phyloP scores from a whole-genome alignment of 1,284 basidiomycete genomes.

The Ustilago shanxiensis region DNA sequence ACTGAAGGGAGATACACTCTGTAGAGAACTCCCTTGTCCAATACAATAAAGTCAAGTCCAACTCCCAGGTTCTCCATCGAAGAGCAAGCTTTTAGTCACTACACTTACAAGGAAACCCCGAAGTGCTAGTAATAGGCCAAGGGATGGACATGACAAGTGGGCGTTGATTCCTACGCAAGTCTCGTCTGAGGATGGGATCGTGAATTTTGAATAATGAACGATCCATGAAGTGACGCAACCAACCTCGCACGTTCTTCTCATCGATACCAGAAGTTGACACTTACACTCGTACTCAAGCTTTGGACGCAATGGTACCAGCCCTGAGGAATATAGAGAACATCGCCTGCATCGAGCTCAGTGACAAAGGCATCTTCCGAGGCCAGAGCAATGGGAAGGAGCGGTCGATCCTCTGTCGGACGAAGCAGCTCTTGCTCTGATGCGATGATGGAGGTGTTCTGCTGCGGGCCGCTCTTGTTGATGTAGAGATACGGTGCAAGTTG shows the following conservation, averaged over 20 bases:
- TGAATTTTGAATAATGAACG: no score
- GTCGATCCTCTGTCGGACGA: conserved; percentile 14
- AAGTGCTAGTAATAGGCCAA: no score
- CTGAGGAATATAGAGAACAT: conserved; percentile 52
- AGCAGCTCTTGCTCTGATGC: conserved; percentile 46
- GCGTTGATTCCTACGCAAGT: no score
- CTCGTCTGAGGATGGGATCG: no score
- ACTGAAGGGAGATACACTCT: no score
- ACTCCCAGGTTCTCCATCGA: no score
- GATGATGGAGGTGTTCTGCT: conserved; percentile 50
- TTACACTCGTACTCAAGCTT: conserved; percentile 49
- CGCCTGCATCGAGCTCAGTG: conserved; percentile 43
- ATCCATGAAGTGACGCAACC: no score
- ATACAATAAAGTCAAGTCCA: no score
- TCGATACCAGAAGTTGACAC: conserved; percentile 57
- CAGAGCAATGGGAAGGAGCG: conserved; percentile 36
- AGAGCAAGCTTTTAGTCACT: no score
- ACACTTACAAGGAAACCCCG: no score
- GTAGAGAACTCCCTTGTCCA: no score
- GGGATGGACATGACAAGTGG: no score
- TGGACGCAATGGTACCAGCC: conserved; percentile 57
- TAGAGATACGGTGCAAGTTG: conserved; percentile 29
- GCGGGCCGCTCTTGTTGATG: conserved; percentile 29
- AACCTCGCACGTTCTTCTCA: neutral
- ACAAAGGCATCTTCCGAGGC: conserved; percentile 19